Evolutionary conservation across 768 basidiomycete species (phyloP).

Genomic region (Sporobolomyces phaffii): DNA sequence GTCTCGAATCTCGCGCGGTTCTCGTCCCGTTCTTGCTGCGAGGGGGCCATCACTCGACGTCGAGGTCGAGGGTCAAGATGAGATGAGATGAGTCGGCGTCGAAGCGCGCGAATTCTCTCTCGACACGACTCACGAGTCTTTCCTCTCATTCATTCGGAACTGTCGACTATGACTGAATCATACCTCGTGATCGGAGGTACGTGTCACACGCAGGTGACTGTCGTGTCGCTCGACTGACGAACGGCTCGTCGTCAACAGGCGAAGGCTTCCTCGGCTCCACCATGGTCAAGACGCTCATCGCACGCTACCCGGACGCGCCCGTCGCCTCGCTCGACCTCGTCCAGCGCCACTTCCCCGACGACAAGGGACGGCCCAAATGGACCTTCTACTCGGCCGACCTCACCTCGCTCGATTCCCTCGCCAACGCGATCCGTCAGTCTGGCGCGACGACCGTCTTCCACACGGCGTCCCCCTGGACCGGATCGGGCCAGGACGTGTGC

Average conservation of each 20-base stretch:
- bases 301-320: conserved; percentile 59
- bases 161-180: conserved; percentile 50
- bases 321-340: conserved; percentile 88
- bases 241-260: conserved; percentile 24
- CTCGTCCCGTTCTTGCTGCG: conserved; percentile 8
- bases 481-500: conserved; percentile 64
- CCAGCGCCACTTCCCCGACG: conserved; percentile 58
- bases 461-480: conserved; percentile 68
- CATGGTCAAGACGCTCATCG: conserved; percentile 77
- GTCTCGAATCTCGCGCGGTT: conserved; percentile 40
- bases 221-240: not conserved
- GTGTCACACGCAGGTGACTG: not conserved
- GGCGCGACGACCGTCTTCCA: conserved; percentile 83
- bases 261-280: conserved; percentile 79
- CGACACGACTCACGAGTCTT: not conserved
- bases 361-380: conserved; percentile 17
- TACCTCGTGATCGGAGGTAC: conserved; percentile 93
- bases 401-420: conserved; percentile 65
- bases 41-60: not conserved
- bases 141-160: not conserved
- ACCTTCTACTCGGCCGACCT: conserved; percentile 86
- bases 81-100: not conserved
- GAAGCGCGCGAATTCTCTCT: not conserved
- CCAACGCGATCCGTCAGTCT: conserved; percentile 68
- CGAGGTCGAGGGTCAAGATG: not conserved